phyloP scores from a whole-genome alignment of 495 filamentous ascomycete genomes.

The Xylaria cubensis region DNA sequence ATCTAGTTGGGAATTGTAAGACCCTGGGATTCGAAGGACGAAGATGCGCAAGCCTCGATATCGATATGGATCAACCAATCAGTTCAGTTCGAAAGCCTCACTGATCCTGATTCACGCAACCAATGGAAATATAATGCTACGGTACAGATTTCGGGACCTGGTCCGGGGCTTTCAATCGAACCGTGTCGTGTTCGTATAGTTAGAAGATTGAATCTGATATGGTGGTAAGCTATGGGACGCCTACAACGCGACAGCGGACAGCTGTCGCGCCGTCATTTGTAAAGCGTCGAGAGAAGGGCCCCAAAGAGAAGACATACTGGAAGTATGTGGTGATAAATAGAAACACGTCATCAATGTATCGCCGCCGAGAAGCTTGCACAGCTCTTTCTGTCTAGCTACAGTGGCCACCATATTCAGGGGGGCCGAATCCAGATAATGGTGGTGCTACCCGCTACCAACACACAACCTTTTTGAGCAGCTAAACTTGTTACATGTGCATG shows the following conservation, averaged over 20 bases:
- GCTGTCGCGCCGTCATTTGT: constrained; percentile 4
- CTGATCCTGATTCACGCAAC: background rate
- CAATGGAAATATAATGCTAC: background rate
- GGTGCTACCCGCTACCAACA: background rate
- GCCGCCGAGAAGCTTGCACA: background rate
- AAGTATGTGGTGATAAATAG: background rate
- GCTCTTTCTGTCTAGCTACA: background rate
- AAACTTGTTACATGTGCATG: background rate
- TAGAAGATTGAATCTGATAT: background rate
- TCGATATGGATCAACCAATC: constrained; percentile 5
- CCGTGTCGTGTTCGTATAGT: background rate
- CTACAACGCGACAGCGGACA: background rate
- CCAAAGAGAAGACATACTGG: background rate
- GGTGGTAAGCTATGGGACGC: background rate
- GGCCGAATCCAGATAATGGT: too few species aligned
- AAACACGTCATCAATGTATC: background rate
- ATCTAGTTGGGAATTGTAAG: background rate
- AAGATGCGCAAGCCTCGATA: background rate
- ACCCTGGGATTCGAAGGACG: background rate
- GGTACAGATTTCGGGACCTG: background rate
- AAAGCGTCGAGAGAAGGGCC: background rate
- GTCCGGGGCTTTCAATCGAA: background rate
- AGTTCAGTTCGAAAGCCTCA: background rate
- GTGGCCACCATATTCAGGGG: too few species aligned
- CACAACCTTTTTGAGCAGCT: background rate